These are phyloP conservation scores for Fusarium clavum DNA, from an alignment of 2,329 filamentous ascomycete species.

Conservation along the genomic window DNA sequence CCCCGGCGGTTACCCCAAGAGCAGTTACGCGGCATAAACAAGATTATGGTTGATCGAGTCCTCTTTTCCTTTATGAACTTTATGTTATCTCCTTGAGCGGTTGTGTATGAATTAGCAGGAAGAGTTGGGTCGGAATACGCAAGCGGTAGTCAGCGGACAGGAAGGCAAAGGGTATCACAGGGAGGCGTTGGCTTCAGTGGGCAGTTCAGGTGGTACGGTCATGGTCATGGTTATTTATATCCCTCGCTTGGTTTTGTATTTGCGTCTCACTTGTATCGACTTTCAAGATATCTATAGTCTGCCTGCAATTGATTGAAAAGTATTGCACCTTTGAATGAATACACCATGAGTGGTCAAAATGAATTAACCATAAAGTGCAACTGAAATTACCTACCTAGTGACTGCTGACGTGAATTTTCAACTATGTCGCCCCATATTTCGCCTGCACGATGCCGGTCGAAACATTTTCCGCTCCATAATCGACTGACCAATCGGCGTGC, in stretches of 20 bases:
- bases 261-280: not conserved
- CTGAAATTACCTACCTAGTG: not conserved
- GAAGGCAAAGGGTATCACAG: conserved; percentile 1
- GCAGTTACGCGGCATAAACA: conserved; percentile 56
- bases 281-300: conserved; percentile 8
- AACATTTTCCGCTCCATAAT: conserved; percentile 35
- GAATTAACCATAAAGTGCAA: not conserved
- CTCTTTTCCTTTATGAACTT: conserved; percentile 18
- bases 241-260: conserved; percentile 38
- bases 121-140: conserved; percentile 16
- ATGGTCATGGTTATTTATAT: conserved; percentile 16
- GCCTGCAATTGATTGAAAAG: conserved; percentile 23
- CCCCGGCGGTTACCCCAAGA: conserved; percentile 73
- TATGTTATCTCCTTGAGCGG: conserved; percentile 20
- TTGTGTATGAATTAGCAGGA: conserved; percentile 9
- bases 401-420: not conserved
- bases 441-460: conserved; percentile 10
- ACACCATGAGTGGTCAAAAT: not conserved
- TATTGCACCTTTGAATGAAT: not conserved
- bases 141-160: conserved; percentile 1
- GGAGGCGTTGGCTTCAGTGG: conserved; percentile 41
- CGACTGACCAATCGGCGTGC: conserved; percentile 36
- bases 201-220: not conserved
- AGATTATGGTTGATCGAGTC: conserved; percentile 50
- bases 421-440: not conserved